phyloP scores from a whole-genome alignment of 2,329 filamentous ascomycete genomes.

The Colletotrichum cereale region DNA sequence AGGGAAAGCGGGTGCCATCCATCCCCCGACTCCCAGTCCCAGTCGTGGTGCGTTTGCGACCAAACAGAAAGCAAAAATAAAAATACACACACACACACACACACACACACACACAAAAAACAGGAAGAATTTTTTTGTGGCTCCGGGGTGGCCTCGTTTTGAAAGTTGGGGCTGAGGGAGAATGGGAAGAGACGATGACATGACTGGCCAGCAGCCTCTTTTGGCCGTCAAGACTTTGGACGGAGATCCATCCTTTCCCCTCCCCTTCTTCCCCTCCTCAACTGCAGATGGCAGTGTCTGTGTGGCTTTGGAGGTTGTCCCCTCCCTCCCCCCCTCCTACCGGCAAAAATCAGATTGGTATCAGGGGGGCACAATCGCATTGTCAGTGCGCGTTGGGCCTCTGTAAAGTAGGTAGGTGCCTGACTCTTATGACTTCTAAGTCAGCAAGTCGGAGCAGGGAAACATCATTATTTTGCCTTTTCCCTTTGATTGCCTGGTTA shows the following conservation, averaged over 20 bases:
- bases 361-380: not conserved
- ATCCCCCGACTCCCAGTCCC: not conserved
- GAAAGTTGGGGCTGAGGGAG: not conserved
- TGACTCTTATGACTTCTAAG: not conserved
- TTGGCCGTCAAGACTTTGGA: not conserved
- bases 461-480: not conserved
- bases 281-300: not conserved
- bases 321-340: not conserved
- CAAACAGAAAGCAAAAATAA: constrained; percentile 12
- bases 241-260: not conserved
- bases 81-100: not conserved
- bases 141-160: constrained; percentile 39
- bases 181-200: not conserved
- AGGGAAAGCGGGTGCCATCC: not conserved
- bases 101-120: not conserved
- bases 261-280: not conserved
- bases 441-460: not conserved
- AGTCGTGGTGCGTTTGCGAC: not conserved
- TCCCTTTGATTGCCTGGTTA: not conserved
- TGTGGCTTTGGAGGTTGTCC: not conserved
- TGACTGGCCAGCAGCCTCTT: not conserved
- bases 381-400: not conserved
- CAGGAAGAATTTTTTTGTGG: constrained; percentile 36
- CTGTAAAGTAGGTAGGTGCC: not conserved
- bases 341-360: not conserved